Base-by-base conservation (phyloP, 129 eudicot genomes). In the Tagetes erecta region DNA sequence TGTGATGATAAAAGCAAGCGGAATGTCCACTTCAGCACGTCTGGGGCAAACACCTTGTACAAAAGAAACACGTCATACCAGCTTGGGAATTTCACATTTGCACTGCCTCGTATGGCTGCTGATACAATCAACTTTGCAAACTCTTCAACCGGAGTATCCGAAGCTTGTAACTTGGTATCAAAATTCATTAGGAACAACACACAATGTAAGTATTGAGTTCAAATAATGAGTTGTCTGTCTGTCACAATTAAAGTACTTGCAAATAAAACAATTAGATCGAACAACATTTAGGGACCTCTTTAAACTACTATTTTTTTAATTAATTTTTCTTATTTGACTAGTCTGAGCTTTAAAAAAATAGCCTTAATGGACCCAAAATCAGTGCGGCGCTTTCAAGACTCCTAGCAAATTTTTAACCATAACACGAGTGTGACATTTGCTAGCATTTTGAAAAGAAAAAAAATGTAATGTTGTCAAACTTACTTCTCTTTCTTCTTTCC, bases 401-500 rank as follows among this genome's bases (percentile, higher is more conserved):
- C 1, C 1, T 44, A 41, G 8, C 6, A 8, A 2, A 20, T 6
- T 12, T 42, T 12, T 31, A 50, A 47, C 0, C 8, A 34, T 51
- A 55, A 36, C 30, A 38, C 35, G 4, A 57, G 52, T 60, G 52
- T 64, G 31, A 1, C 40, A 60, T 33, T 5, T 31, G 10, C 78
- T 60, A 60, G 12, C 64, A 75, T 66, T 33, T 10, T 45, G 14
- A 40, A 8, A 9, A 30, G 34, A 11, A 40, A 38, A 6, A 30
- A 10, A 37, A 74, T n/a, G n/a, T n/a, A n/a, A n/a, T 56, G 3
- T 34, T 3, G 30, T 3, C 20, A 1, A 85, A 73, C 83, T 84
- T 74, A 88, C 99, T 67, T 94, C 99, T 81, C 97, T 77, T 83
- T 94, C 99, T 83, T 94, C 99, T 76, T 87, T 94, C 99, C 99